Conservation (phyloP, 2,329 filamentous ascomycete genomes). For the Coniosporium tulheliwenetii region DNA sequence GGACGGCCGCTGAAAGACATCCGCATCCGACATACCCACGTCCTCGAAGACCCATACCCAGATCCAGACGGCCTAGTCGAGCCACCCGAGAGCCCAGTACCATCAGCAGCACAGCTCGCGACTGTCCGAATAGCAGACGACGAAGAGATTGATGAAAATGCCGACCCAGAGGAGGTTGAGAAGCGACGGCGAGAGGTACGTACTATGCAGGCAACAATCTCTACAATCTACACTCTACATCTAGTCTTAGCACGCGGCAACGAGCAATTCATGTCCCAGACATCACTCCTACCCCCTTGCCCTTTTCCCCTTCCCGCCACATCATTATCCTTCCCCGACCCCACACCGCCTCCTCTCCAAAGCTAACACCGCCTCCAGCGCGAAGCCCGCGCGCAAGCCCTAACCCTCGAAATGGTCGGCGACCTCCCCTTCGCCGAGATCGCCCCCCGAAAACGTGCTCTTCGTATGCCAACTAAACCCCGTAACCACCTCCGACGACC, state of each 20-base stretch:
- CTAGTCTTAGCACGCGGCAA: too few relatives aligned
- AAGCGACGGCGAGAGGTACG: slow-evolving; percentile 53
- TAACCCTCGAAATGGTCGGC: slow-evolving; percentile 95
- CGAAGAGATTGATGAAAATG: slow-evolving; percentile 61
- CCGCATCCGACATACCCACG: slow-evolving; percentile 78
- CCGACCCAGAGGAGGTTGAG: slow-evolving; percentile 68
- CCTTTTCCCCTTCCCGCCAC: too few relatives aligned
- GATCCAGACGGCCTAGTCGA: slow-evolving; percentile 65
- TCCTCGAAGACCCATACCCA: slow-evolving; percentile 82
- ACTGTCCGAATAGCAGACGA: slow-evolving; percentile 88
- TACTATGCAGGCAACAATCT: too few relatives aligned
- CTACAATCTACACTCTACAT: too few relatives aligned
- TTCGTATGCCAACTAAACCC: slow-evolving; percentile 99
- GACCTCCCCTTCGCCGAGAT: slow-evolving; percentile 96
- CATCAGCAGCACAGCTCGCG: slow-evolving; percentile 70
- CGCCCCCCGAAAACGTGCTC: slow-evolving; percentile 89
- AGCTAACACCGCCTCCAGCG: slow-evolving; percentile 20
- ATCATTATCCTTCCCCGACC: too few relatives aligned
- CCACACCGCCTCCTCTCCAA: too few relatives aligned
- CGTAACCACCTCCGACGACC: slow-evolving; percentile 84
- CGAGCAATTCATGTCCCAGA: too few relatives aligned
- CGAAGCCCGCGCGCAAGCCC: slow-evolving; percentile 81
- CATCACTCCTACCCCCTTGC: too few relatives aligned
- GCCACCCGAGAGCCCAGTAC: slow-evolving; percentile 64
- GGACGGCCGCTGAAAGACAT: slow-evolving; percentile 88